Evolutionary conservation across 2,329 filamentous ascomycete genomes (phyloP).

Genomic region (Colletotrichum gloeosporioides): DNA sequence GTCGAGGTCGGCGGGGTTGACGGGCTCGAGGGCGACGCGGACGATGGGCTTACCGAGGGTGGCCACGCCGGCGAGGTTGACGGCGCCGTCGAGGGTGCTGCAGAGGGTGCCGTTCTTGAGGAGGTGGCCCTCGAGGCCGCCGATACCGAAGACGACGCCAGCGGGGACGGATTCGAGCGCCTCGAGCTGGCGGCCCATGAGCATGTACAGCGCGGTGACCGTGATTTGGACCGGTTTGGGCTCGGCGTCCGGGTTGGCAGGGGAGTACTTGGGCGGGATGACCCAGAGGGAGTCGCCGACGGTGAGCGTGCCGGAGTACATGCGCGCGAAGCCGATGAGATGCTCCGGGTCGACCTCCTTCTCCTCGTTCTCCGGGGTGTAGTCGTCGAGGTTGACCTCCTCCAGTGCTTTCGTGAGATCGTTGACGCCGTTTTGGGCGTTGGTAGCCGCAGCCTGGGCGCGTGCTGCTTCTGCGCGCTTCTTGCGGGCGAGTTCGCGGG

Average conservation of each 20-base stretch:
- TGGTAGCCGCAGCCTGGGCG: slow-evolving; percentile 66
- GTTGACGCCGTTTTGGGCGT: slow-evolving; percentile 54
- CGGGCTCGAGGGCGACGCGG: slow-evolving; percentile 91
- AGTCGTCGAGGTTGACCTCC: slow-evolving; percentile 63
- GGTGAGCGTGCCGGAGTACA: slow-evolving; percentile 88
- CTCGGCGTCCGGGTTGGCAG: slow-evolving; percentile 72
- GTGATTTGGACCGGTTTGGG: slow-evolving; percentile 83
- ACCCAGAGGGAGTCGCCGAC: slow-evolving; percentile 94
- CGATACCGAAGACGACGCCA: slow-evolving; percentile 94
- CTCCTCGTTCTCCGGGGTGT: slow-evolving; percentile 50
- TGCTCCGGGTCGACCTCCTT: slow-evolving; percentile 79
- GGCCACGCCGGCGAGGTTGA: slow-evolving; percentile 87
- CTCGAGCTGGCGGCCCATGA: slow-evolving; percentile 93
- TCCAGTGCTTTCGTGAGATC: slow-evolving; percentile 66
- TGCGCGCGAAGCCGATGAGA: slow-evolving; percentile 90
- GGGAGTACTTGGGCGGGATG: slow-evolving; percentile 90
- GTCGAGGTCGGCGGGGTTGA: slow-evolving; percentile 86
- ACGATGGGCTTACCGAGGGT: slow-evolving; percentile 90
- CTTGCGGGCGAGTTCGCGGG: slow-evolving; percentile 82
- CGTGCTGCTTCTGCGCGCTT: slow-evolving; percentile 89
- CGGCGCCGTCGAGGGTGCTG: slow-evolving; percentile 82
- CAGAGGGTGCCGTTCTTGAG: slow-evolving; percentile 95
- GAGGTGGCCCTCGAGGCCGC: slow-evolving; percentile 89
- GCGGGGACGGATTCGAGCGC: slow-evolving; percentile 84
- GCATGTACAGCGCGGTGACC: slow-evolving; percentile 87